Evolutionary conservation across 2,329 filamentous ascomycete species (phyloP).

Genomic region (Sporothrix protearum): DNA sequence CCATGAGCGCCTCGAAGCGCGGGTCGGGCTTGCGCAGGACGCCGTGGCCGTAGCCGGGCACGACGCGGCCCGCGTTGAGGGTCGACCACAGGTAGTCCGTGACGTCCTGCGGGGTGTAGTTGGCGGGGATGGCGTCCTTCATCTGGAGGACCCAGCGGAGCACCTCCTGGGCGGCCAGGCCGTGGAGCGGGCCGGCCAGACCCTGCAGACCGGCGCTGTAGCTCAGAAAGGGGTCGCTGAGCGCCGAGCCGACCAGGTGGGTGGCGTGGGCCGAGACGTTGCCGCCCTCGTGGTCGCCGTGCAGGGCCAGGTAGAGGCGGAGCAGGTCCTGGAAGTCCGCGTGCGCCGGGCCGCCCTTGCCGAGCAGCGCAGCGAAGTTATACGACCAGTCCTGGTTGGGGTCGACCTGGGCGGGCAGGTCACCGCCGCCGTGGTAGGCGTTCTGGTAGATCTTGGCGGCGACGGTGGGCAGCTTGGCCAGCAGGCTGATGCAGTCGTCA

Average conservation of each 20-base stretch:
- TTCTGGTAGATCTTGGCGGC: conserved; percentile 98
- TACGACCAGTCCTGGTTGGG: conserved; percentile 92
- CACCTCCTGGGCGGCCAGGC: conserved; percentile 91
- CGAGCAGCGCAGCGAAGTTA: conserved; percentile 96
- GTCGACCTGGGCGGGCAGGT: conserved; percentile 74
- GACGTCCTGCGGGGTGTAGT: conserved; percentile 77
- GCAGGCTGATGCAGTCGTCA: conserved; percentile 87
- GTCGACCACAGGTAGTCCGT: conserved; percentile 88
- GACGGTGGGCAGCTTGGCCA: conserved; percentile 94
- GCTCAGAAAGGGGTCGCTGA: conserved; percentile 91
- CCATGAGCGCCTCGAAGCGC: conserved; percentile 93
- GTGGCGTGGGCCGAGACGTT: conserved; percentile 96
- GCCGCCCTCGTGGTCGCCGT: conserved; percentile 96
- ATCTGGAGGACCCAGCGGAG: conserved; percentile 96
- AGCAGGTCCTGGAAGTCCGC: conserved; percentile 95
- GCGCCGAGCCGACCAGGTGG: conserved; percentile 88
- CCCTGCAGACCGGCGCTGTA: conserved; percentile 95
- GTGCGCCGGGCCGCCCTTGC: conserved; percentile 81
- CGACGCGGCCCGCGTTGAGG: conserved; percentile 87
- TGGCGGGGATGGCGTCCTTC: conserved; percentile 78
- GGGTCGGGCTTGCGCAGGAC: conserved; percentile 96
- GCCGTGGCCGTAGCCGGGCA: conserved; percentile 92
- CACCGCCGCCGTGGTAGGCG: conserved; percentile 69
- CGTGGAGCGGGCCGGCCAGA: conserved; percentile 88
- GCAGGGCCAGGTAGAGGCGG: conserved; percentile 88